phyloP scores from a whole-genome alignment of 805 yeast species.

The Brettanomyces nanus region DNA sequence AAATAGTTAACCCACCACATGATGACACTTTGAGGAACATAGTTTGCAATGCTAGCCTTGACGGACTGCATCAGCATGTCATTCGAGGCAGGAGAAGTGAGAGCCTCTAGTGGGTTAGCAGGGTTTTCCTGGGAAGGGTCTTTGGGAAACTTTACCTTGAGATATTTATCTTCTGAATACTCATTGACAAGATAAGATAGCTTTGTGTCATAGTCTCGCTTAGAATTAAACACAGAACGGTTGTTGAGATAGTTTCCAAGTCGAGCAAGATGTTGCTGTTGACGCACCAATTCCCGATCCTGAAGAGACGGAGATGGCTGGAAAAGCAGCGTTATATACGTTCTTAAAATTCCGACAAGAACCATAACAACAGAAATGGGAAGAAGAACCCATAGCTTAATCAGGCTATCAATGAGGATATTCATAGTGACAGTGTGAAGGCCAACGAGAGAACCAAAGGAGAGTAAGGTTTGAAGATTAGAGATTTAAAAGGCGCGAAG shows the following conservation, averaged over 20 bases:
- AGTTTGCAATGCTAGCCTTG: conserved; percentile 74
- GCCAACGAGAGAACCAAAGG: no score
- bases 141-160: conserved; percentile 37
- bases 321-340: conserved; percentile 54
- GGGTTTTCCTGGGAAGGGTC: conserved; percentile 43
- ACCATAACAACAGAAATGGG: conserved; percentile 91
- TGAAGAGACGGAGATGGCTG: conserved; percentile 50
- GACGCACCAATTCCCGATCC: conserved; percentile 43
- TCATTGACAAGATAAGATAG: conserved; percentile 21
- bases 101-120: conserved; percentile 10
- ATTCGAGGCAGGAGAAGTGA: conserved; percentile 60
- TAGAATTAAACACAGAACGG: conserved; percentile 27
- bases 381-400: conserved; percentile 82
- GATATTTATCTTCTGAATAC: conserved; percentile 36
- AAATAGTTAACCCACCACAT: conserved; percentile 96
- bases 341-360: conserved; percentile 71
- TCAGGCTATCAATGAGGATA: no score
- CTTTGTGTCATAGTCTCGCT: conserved; percentile 44
- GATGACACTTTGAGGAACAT: conserved; percentile 83
- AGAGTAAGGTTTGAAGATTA: no score
- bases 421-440: no score
- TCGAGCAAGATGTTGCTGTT: conserved; percentile 55
- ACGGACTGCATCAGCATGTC: conserved; percentile 72
- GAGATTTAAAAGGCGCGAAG: no score
- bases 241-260: conserved; percentile 38